Percentiles rank a stretch among this genome's conserved stretches.
Evolutionary conservation across 2,329 filamentous ascomycete species (phyloP).

Genomic region (Lachnellula willkommii): DNA sequence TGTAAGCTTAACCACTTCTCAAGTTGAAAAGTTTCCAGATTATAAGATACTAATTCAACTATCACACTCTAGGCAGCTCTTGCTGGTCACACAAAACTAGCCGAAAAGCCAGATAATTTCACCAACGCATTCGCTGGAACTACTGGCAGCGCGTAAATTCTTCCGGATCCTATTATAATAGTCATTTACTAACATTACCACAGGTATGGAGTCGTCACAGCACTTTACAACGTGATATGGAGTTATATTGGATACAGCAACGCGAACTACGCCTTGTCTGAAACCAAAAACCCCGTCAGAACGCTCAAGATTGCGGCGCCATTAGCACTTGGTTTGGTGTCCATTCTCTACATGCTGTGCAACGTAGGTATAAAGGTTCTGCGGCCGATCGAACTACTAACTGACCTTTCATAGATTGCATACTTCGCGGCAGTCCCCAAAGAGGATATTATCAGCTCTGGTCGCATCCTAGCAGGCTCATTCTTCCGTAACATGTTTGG

Average conservation of each 20-base stretch:
- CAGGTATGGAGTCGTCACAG: constrained; percentile 57
- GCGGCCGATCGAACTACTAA: not conserved
- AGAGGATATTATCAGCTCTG: constrained; percentile 46
- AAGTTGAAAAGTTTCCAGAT: not conserved
- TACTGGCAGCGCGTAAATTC: constrained; percentile 50
- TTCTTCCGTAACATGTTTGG: constrained; percentile 55
- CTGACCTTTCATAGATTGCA: constrained; percentile 39
- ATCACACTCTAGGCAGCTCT: constrained; percentile 40
- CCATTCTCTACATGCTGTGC: constrained; percentile 59
- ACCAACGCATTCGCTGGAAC: constrained; percentile 59
- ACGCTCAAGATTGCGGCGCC: constrained; percentile 63
- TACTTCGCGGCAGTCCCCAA: constrained; percentile 58
- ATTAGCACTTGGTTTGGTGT: constrained; percentile 52
- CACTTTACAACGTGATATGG: constrained; percentile 68
- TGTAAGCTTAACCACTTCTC: constrained; percentile 27
- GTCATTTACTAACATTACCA: not conserved
- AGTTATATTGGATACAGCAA: constrained; percentile 65
- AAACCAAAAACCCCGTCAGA: constrained; percentile 59
- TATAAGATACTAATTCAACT: not conserved
- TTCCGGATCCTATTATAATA: not conserved
- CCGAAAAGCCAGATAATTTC: constrained; percentile 57
- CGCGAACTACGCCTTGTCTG: constrained; percentile 60
- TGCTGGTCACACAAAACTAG: constrained; percentile 52
- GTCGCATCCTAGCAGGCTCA: constrained; percentile 48
- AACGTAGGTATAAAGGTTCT: constrained; percentile 37